These are phyloP conservation scores for Spergularia marina DNA, from an alignment of 148 eudicot genomes.

Conservation along the genomic window DNA sequence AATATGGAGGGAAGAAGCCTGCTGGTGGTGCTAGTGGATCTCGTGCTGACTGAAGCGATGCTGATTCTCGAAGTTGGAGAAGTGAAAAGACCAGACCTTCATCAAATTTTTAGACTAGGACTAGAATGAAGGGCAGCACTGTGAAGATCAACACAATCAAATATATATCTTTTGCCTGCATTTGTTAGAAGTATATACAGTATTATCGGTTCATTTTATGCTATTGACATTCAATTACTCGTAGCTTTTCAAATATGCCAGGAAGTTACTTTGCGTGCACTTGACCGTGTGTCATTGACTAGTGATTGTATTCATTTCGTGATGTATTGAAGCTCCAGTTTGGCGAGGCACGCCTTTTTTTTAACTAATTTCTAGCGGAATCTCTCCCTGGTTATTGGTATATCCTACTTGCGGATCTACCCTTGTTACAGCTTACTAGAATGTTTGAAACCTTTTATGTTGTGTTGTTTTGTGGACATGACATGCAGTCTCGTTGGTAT, in stretches of 20 bases:
- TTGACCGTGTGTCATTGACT: slow-evolving; percentile 25
- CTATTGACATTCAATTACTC: slow-evolving; percentile 23
- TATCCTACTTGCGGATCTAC: not conserved
- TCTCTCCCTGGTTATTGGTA: not conserved
- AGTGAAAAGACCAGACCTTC: slow-evolving; percentile 3
- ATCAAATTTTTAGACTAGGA: slow-evolving; percentile 23
- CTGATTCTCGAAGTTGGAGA: slow-evolving; percentile 8
- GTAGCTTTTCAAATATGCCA: slow-evolving; percentile 14
- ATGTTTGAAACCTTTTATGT: no score
- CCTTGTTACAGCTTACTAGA: no score
- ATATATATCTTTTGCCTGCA: slow-evolving; percentile 20
- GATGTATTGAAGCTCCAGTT: slow-evolving; percentile 22
- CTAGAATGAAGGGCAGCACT: slow-evolving; percentile 10
- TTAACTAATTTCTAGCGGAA: not conserved
- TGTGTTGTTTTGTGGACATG: no score
- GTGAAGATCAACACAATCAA: slow-evolving; percentile 17
- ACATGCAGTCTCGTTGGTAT: no score
- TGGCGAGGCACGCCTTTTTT: slow-evolving; percentile 20
- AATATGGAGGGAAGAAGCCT: slow-evolving; percentile 61
- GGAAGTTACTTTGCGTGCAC: slow-evolving; percentile 14
- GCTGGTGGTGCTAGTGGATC: slow-evolving; percentile 26
- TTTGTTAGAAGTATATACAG: slow-evolving; percentile 30
- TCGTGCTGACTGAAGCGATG: slow-evolving; percentile 36
- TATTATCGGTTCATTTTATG: slow-evolving; percentile 15
- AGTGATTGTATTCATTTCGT: slow-evolving; percentile 20